Evolutionary conservation across 2,329 filamentous ascomycete genomes (phyloP), one percentile per base, ranked within the genome.

Genomic region (Xylariaceae sp.): DNA sequence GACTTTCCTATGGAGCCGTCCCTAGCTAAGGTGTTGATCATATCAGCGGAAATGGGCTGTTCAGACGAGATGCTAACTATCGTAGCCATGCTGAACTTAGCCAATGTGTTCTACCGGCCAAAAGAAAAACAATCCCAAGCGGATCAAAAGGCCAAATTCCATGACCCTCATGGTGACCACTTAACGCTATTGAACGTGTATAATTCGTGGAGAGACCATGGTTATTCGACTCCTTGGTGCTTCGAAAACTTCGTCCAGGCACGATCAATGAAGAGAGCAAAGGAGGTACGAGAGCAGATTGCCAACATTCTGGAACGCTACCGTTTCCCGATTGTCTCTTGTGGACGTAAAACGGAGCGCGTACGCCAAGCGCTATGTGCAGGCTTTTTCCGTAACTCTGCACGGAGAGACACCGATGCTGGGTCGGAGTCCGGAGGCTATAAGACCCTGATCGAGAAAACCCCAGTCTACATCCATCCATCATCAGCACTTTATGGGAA

Each of bases 181-280:
- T 78, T 99, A 12, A 99, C 94, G 0, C 79, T 97, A 0, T 81
- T 99, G 39, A 99, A 99, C 64, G 92, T 99, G 0, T 99, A 95
- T 76, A 96, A 96, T 66, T 85, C 83, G n/a, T 99, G 94, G 94
- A 96, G 95, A 70, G 80, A 86, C 41, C 87, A 84, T 58, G 86
- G 86, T 7, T 95, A 83, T 72, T 88, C 85, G 47, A 89, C 84
- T 53, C 85, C 92, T 0, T 99, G 94, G 94, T 97, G 94, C 68
- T 92, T 90, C 63, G 95, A 99, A 67, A 96, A 99, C 71, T 99
- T 95, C 70, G 92, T 99, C 68, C 92, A 97, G 68, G 91, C 90
- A 4, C 84, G 92, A 1, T 86, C 85, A 32, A 95, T 99, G 82
- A 83, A 84, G 54, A 86, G 92, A 10, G 92, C 90, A 9, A 89